Base-by-base conservation (phyloP, 805 yeast species). In the Candida tibetensis region DNA sequence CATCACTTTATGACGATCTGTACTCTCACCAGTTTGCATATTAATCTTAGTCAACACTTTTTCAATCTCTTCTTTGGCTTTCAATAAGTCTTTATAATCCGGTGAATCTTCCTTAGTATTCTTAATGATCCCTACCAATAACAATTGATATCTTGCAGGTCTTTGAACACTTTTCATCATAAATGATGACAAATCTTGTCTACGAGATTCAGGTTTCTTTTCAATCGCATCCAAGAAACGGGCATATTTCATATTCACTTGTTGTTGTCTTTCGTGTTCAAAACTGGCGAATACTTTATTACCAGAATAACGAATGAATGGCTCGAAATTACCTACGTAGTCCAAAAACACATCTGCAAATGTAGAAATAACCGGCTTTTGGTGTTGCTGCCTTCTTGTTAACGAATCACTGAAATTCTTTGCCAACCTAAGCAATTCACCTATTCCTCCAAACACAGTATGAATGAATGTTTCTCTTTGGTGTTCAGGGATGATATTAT, bases 91-190 rank as follows among this genome's bases (percentile, higher is more conserved):
- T 37, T 75, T 77, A 52, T 74, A 76, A 48, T 90, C 96, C 1
- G 86, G 81, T 5, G 81, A 74, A 17, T 79, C 85, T n/a, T 82
- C 82, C 37, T 74, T 77, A 0, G 98, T 89, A 46, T 80, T 77
- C 58, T 93, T 91, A 47, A 87, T 69, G 25, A 93, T 85, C 33
- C 91, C 93, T 40, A 78, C 82, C 16, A 91, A 71, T 40, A 93
- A 71, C 34, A 93, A 66, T 47, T 95, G 96, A 63, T 93, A 93
- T 48, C 98, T 73, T 7, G 97, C 98, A 22, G 96, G 89, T 58
- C 99, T 77, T 12, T 96, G 89, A 2, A 95, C 90, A 36, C 98
- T 97, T 55, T 91, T 95, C 5, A 96, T 87, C 46, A 93, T 72
- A 54, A 89, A 93, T 0, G 98, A 93, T 17, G 91, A 85, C 37